Conservation (phyloP, 805 yeast species). For the Starmerella sirachaensis region DNA sequence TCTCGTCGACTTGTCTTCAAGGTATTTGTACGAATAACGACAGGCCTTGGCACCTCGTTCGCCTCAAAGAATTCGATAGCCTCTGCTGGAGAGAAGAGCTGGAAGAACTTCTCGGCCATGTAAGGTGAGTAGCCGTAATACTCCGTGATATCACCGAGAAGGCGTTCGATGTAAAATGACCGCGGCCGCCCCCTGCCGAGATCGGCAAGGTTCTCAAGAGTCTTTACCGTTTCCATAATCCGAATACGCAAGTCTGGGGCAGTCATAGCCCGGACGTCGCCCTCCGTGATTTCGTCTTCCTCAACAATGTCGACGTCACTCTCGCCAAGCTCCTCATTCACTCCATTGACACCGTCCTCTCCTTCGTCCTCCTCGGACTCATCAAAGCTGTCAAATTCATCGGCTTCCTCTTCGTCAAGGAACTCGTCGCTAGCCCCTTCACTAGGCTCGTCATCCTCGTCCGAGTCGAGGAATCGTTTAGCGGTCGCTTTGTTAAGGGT, state of each 20-base stretch:
- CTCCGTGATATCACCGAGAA: slow-evolving; percentile 74
- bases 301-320: slow-evolving; percentile 18
- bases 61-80: slow-evolving; percentile 98
- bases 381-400: slow-evolving; percentile 19
- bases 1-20: slow-evolving; percentile 90
- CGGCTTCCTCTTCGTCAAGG: slow-evolving; percentile 18
- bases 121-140: slow-evolving; percentile 89
- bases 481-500: slow-evolving; percentile 25
- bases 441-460: slow-evolving; percentile 15
- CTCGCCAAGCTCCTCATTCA: slow-evolving; percentile 16
- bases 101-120: slow-evolving; percentile 86
- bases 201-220: slow-evolving; percentile 67
- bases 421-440: slow-evolving; percentile 16
- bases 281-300: slow-evolving; percentile 20
- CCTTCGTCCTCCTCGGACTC: slow-evolving; percentile 21
- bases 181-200: slow-evolving; percentile 63
- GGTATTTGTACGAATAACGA: slow-evolving; percentile 96
- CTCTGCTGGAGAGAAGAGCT: slow-evolving; percentile 85
- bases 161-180: slow-evolving; percentile 65
- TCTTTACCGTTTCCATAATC: slow-evolving; percentile 90
- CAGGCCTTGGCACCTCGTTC: slow-evolving; percentile 91
- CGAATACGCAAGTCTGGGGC: slow-evolving; percentile 77
- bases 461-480: slow-evolving; percentile 20
- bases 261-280: slow-evolving; percentile 34
- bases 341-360: slow-evolving; percentile 19